Percentiles rank a stretch among this genome's conserved stretches.
Conservation (phyloP, 2,329 filamentous ascomycete species). For the Colletotrichum endophyticum region DNA sequence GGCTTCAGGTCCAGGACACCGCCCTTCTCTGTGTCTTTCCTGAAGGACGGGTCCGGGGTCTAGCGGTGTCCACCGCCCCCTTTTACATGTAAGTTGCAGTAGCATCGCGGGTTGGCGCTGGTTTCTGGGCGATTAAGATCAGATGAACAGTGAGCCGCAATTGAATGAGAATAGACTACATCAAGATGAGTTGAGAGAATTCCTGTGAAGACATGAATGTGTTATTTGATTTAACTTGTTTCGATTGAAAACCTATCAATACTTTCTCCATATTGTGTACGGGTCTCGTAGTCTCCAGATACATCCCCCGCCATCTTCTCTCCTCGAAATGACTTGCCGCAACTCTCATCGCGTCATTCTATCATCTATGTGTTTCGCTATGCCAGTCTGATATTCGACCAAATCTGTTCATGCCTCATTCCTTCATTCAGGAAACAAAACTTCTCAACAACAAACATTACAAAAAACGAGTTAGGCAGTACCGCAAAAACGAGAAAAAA, state of each 20-base stretch:
- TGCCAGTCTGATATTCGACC: slow-evolving; percentile 14
- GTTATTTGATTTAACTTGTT: background rate
- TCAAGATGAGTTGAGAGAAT: rapidly evolving
- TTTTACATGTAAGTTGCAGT: background rate
- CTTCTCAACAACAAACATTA: slow-evolving; percentile 6
- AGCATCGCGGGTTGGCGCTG: background rate
- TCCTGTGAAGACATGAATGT: background rate
- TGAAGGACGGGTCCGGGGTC: background rate
- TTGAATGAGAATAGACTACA: background rate
- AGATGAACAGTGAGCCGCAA: background rate
- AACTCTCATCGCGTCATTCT: background rate
- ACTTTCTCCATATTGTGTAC: background rate
- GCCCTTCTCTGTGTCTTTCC: background rate
- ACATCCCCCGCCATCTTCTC: background rate
- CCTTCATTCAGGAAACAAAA: background rate
- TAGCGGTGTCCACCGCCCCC: background rate
- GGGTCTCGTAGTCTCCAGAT: background rate
- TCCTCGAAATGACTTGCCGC: background rate
- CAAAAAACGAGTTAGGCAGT: background rate
- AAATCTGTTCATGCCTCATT: background rate
- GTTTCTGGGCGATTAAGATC: background rate
- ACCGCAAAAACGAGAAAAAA: background rate
- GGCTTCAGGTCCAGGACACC: background rate
- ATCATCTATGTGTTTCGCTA: slow-evolving; percentile 10
- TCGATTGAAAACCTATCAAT: background rate